Evolutionary conservation across 2,329 filamentous ascomycete species (phyloP), one percentile per base, ranked within the genome.

Genomic region (Thermothelomyces thermophilus): DNA sequence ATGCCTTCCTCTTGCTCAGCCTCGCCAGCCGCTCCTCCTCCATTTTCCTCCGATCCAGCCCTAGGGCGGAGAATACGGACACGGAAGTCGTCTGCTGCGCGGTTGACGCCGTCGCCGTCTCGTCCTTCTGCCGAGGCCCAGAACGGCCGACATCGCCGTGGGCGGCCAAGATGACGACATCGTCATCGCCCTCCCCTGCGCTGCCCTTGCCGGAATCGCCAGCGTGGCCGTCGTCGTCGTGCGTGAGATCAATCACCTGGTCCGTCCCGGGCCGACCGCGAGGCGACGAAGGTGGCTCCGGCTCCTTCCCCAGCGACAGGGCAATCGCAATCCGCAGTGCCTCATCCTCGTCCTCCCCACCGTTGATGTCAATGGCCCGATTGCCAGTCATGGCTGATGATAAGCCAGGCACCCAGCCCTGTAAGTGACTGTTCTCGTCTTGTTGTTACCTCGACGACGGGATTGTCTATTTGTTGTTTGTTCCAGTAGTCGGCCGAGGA

Each of bases 21-120:
- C 90, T 78, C 19, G 80, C 83, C 13, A 95, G 75, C 35, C 91
- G 82, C 63, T 94, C 89, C 60, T 83, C 74, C 65, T 96, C 91
- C 88, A 95, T 93, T 46, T 81, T 78, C 66, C 83, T 88, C 31
- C 90, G 79, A 68, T 95, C 79, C 1, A 95, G 67, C 3, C 77
- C 76, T 4, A 76, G 61, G 0, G 80, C 58, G 0, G 73, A 71
- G 26, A 64, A 59, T 11, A 45, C 31, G 43, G 56, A 50, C 50
- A 17, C 46, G 39, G 48, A 42, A 45, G 44, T 14, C 20, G 49
- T 19, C 14, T 24, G 39, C 7, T 48, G 22, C 14, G 51, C 39
- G 17, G 53, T 9, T 33, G 56, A 20, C 14, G 51, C 39, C 17
- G 53, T 9, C 33, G 56, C 43, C 34, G 55, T 9, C 6, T 9